Conservation (phyloP, 768 basidiomycete genomes). For the Boletus bicolor region DNA sequence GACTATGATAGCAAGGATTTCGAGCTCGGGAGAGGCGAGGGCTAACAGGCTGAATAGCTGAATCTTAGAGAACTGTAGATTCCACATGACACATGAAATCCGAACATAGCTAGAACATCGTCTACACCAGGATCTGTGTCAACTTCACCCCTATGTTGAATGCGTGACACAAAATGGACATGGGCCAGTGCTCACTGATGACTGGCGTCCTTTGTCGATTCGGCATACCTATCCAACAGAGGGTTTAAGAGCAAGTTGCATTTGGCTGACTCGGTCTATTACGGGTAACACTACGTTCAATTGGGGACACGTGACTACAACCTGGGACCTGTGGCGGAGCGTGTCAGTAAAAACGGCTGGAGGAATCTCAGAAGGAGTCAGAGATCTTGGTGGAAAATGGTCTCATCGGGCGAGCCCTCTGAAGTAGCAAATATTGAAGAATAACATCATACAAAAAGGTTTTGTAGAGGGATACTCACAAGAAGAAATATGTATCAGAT, state of each 20-base stretch:
- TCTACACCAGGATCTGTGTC: slow-evolving; percentile 89
- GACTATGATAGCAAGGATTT: slow-evolving; percentile 72
- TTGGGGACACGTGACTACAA: background rate
- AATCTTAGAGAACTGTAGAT: background rate
- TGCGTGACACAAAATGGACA: background rate
- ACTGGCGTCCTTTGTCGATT: slow-evolving; percentile 45
- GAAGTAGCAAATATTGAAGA: slow-evolving; percentile 67
- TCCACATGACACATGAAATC: slow-evolving; percentile 1
- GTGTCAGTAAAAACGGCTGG: slow-evolving; percentile 8
- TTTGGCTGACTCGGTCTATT: background rate
- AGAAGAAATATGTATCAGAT: background rate
- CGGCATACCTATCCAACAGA: slow-evolving; percentile 14
- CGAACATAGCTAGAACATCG: slow-evolving; percentile 74
- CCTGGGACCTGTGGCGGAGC: background rate
- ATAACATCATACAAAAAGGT: slow-evolving; percentile 39
- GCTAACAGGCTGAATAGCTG: slow-evolving; percentile 61
- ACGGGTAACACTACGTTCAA: no score
- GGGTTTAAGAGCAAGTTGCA: background rate
- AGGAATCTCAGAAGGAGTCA: slow-evolving; percentile 33
- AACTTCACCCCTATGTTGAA: slow-evolving; percentile 41
- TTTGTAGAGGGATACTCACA: slow-evolving; percentile 15
- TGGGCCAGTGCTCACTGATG: slow-evolving; percentile 51
- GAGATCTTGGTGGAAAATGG: slow-evolving; percentile 70
- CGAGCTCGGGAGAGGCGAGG: slow-evolving; percentile 77
- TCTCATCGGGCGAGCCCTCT: slow-evolving; percentile 59